Evolutionary conservation across 371 early-diverging fungal species (phyloP), one percentile per base, ranked within the genome.

Genomic region (Rhizopus microsporus): DNA sequence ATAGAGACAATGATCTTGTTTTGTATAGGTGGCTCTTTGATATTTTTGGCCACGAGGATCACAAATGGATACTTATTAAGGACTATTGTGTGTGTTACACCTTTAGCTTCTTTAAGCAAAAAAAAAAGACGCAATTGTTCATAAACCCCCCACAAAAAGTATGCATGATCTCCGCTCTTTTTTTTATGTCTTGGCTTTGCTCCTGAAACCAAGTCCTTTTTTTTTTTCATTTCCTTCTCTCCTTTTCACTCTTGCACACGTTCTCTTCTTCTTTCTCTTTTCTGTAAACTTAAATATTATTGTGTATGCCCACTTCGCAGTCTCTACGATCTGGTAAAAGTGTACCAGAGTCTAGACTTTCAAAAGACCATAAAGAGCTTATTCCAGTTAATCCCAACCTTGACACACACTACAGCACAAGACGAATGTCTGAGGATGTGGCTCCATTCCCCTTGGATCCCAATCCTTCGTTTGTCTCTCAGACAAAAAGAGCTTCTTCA

Each of bases 401-500:
- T 23, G 23, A 23, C 23, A 23, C 23, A 23, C 23, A 23, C 23
- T 23, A 23, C 23, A 23, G 23, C 23, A 23, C 23, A 9, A 16
- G 46, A 29, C 17, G 46, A 46, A 5, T 46, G 29, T 46, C 46
- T 29, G 29, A 46, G 15, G 46, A 46, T 7, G 46, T 15, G 4
- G 46, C 9, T 29, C 46, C 29, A 29, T 46, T 46, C 29, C 29
- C 30, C 29, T 46, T 46, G 7, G 30, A 46, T 46, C 46, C 46
- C 8, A 15, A 17, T 29, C 46, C 46, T 46, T 29, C 46, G 9
- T 46, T 46, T 15, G 29, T 46, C 15, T 5, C 46, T 29, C 46
- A 46, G 4, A 46, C 46, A n/a, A 46, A 46, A 7, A 17, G 29
- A 23, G 46, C 46, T 46, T 46, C 46, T 7, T 46, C 46, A n/a